Base-by-base conservation (phyloP, 441 rosid genomes). In the Daphne laureola region DNA sequence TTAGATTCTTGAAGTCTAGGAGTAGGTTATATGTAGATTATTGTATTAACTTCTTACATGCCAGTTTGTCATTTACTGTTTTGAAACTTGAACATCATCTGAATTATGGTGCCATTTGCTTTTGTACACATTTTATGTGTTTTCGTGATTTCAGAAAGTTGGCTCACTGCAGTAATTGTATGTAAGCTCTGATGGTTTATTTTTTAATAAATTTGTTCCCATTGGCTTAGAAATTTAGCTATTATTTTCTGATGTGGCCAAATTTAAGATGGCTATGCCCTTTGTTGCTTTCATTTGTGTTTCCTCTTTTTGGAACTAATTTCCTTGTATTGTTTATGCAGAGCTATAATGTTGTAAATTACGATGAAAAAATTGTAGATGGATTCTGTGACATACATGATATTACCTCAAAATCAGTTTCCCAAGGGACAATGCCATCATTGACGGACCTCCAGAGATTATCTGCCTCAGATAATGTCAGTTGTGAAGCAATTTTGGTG, bases 351-450 rank as follows among this genome's bases (percentile, higher is more conserved):
- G 86, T 84, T 43, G 76, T 93, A 71, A 87, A 79, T 60, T 90
- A 90, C 60, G 78, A 78, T 53, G 97, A 93, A 62, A 93, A 81
- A 66, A 82, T 90, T 54, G 66, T 68, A 66, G 95, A 93, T 85
- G 99, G 99, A 38, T 93, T 93, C 66, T 90, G 87, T 73, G 99
- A 90, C 54, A 87, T 82, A 52, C 81, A 78, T 60, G 86, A 87
- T 60, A 65, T 78, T 71, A 65, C 84, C 53, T 75, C 95, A 48
- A 80, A 69, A 76, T 70, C 86, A 14, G 57, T 64, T 38, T 49
- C 75, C 6, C 89, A 70, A 53, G 86, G 90, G 63, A 85, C 78
- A 79, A 85, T 93, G 90, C 99, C 99, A 16, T 77, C 73, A 46
- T 69, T 90, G 61, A 84, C 73, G 59, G 99, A 93, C 77, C 90